phyloP scores from a whole-genome alignment of 2,329 filamentous ascomycete species.

The Penicillium concentricum region DNA sequence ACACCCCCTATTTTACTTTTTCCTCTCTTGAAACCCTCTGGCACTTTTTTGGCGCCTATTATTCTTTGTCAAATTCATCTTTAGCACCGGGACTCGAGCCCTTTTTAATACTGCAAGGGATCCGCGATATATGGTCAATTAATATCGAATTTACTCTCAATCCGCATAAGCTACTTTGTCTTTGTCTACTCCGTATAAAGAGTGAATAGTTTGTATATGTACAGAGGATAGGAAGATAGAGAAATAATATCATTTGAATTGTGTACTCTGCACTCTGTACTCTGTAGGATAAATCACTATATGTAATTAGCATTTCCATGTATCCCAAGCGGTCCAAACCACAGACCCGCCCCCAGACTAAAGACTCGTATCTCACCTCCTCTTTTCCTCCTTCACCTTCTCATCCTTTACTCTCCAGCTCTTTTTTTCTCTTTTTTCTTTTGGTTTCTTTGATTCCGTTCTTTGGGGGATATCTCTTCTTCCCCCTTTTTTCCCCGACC shows the following conservation, averaged over 20 bases:
- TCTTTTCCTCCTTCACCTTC: conserved; percentile 21
- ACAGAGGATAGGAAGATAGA: too few species aligned
- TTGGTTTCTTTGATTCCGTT: conserved; percentile 16
- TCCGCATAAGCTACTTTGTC: neutral
- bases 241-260: too few species aligned
- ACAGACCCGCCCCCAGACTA: conserved; percentile 25
- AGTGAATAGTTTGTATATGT: too few species aligned
- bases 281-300: too few species aligned
- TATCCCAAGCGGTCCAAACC: neutral
- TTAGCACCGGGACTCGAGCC: conserved; percentile 19
- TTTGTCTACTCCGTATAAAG: too few species aligned
- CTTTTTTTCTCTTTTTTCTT: conserved; percentile 14
- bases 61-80: neutral
- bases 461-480: conserved; percentile 1
- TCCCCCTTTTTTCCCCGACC: conserved; percentile 18
- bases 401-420: conserved; percentile 6
- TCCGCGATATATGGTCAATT: conserved; percentile 1
- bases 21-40: conserved; percentile 12
- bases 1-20: conserved; percentile 14
- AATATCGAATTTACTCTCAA: conserved; percentile 1
- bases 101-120: conserved; percentile 17
- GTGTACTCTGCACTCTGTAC: too few species aligned
- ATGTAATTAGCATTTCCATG: neutral
- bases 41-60: neutral
- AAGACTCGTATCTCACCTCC: conserved; percentile 19